These are phyloP conservation scores for Dittrichia graveolens DNA, from an alignment of 129 eudicot genomes.

Conservation along the genomic window DNA sequence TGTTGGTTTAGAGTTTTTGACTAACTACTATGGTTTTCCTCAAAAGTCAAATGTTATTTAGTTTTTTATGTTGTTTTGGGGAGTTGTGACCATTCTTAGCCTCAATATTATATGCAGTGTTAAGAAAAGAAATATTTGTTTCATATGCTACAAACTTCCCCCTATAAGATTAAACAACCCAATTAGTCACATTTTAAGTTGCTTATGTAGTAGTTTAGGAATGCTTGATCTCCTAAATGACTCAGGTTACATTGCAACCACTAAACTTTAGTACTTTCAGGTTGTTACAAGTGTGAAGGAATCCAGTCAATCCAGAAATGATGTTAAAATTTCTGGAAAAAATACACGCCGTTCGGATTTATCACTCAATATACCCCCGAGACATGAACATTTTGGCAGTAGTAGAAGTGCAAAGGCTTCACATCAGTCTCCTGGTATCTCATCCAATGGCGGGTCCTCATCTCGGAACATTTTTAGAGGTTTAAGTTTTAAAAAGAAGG, in stretches of 20 bases:
- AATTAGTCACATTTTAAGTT: too few species aligned
- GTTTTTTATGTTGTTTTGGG: not conserved
- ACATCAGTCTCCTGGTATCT: constrained; percentile 53
- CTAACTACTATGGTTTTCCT: not conserved
- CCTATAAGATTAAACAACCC: too few species aligned
- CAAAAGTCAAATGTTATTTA: constrained; percentile 11
- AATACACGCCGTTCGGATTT: constrained; percentile 43
- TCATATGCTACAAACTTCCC: not conserved
- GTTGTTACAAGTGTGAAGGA: constrained; percentile 36
- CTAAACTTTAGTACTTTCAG: constrained; percentile 38
- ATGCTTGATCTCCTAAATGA: too few species aligned
- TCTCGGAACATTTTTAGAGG: constrained; percentile 56
- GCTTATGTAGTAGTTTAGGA: too few species aligned
- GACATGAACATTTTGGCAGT: constrained; percentile 46
- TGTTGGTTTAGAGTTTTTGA: constrained; percentile 10
- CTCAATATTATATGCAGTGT: not conserved
- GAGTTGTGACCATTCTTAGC: not conserved
- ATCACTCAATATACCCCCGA: constrained; percentile 74
- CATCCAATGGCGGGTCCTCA: constrained; percentile 47
- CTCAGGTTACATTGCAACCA: not conserved
- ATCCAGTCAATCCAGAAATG: constrained; percentile 30
- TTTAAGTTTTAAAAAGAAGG: constrained; percentile 71
- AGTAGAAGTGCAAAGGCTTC: constrained; percentile 49
- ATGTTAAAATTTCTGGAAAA: constrained; percentile 31
- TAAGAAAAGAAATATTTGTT: constrained; percentile 1